Conservation (phyloP, 495 filamentous ascomycete genomes). For the Tetracladium setigerum region DNA sequence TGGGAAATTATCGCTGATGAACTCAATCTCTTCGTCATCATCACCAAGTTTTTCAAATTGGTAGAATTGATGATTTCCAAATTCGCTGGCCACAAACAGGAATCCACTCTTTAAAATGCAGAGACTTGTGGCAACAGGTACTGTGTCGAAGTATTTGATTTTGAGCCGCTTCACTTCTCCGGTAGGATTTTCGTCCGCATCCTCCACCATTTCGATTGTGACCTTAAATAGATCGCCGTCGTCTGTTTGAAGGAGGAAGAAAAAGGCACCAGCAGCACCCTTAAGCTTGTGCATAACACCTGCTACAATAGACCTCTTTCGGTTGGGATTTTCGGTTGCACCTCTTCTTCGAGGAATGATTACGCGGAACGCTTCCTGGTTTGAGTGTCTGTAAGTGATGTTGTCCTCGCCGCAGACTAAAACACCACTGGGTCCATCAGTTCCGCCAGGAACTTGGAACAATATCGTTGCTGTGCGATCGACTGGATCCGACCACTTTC, state of each 20-base stretch:
- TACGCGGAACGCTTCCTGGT: conserved; percentile 81
- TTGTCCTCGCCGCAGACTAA: conserved; percentile 91
- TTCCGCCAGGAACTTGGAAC: conserved; percentile 92
- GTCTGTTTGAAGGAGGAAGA: conserved; percentile 91
- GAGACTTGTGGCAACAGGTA: conserved; percentile 77
- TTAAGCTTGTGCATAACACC: conserved; percentile 96
- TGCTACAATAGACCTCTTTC: conserved; percentile 76
- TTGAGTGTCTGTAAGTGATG: conserved; percentile 90
- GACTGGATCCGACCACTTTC: conserved; percentile 90
- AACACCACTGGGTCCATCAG: conserved; percentile 89
- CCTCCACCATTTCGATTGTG: conserved; percentile 82
- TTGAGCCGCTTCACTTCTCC: conserved; percentile 75
- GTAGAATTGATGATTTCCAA: conserved; percentile 90
- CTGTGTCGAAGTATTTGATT: conserved; percentile 97
- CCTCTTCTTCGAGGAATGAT: conserved; percentile 81
- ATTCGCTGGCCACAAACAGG: conserved; percentile 86
- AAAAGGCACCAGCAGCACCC: conserved; percentile 75
- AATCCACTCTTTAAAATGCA: conserved; percentile 95
- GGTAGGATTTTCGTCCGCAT: conserved; percentile 67
- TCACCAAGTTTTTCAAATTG: conserved; percentile 98
- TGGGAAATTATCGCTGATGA: conserved; percentile 74
- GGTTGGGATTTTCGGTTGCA: conserved; percentile 82
- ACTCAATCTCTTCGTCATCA: conserved; percentile 82
- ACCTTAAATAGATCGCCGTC: conserved; percentile 98
- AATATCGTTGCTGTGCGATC: conserved; percentile 84